Evolutionary conservation across 75 land plant species (phyloP).

Genomic region (Pseudotsuga menziesii): DNA sequence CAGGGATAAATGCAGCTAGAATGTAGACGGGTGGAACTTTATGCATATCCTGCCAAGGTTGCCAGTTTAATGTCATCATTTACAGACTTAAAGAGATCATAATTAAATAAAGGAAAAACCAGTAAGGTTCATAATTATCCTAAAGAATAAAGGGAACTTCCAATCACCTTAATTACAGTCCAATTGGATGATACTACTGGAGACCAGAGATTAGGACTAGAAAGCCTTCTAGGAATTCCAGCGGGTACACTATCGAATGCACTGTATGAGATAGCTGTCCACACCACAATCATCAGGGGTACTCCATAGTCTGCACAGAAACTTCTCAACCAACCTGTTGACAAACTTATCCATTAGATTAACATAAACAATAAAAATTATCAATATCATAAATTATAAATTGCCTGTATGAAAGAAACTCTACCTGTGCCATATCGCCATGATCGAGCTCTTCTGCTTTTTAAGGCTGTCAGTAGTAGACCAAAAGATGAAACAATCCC

Average conservation of each 20-base stretch:
- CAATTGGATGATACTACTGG: slow-evolving; percentile 63
- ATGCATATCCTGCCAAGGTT: slow-evolving; percentile 15
- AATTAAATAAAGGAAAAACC: no score
- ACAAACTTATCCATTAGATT: neutral
- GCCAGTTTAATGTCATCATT: no score
- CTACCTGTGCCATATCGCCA: slow-evolving; percentile 91
- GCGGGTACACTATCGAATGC: slow-evolving; percentile 48
- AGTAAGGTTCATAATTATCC: no score
- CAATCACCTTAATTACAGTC: slow-evolving; percentile 64
- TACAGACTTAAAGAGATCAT: no score
- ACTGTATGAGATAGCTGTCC: slow-evolving; percentile 83
- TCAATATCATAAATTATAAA: neutral
- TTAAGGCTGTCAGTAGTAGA: slow-evolving; percentile 68
- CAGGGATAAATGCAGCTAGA: slow-evolving; percentile 23
- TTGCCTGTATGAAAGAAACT: neutral
- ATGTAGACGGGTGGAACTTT: slow-evolving; percentile 21
- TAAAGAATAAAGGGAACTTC: neutral
- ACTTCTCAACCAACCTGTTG: slow-evolving; percentile 70
- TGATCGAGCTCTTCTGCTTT: slow-evolving; percentile 76
- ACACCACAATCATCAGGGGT: slow-evolving; percentile 86
- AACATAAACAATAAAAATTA: neutral
- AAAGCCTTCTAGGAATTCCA: slow-evolving; percentile 76
- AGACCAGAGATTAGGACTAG: slow-evolving; percentile 82
- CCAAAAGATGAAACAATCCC: slow-evolving; percentile 89
- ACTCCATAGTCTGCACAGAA: slow-evolving; percentile 93